phyloP scores from a whole-genome alignment of 352 stramenopile species.

The Elongisporangium prolatum region DNA sequence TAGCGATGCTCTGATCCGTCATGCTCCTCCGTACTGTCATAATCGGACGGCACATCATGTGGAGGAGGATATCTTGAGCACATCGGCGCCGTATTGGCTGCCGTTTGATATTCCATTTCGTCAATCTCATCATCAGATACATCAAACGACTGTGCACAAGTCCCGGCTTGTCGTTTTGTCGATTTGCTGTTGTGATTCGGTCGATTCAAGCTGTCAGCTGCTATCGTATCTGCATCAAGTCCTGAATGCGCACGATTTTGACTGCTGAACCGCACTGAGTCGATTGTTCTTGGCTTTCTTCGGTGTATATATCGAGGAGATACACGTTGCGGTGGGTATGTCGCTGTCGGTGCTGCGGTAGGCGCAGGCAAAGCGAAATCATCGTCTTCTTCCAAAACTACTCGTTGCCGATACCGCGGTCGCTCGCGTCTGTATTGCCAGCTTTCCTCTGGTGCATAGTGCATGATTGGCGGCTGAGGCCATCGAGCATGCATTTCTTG shows the following conservation, averaged over 20 bases:
- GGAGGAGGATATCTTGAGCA: neutral
- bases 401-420: neutral
- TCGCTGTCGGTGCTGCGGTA: neutral
- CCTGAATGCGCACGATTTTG: neutral
- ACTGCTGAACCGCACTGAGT: neutral
- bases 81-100: neutral
- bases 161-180: neutral
- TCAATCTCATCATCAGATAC: neutral
- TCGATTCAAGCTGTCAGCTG: neutral
- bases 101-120: neutral
- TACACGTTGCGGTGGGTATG: neutral
- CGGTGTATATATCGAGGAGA: neutral
- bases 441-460: neutral
- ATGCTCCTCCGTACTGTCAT: neutral
- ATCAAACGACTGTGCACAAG: neutral
- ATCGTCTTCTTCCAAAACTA: neutral
- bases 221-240: neutral
- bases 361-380: neutral
- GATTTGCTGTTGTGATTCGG: neutral
- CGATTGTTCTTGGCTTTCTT: neutral
- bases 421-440: constrained; percentile 1
- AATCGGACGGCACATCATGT: neutral
- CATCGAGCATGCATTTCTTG: neutral
- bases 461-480: neutral
- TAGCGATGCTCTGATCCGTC: neutral